Percentiles rank a stretch among this genome's conserved stretches.
Evolutionary conservation across 495 filamentous ascomycete species (phyloP).

Genomic region (Neurospora terricola): DNA sequence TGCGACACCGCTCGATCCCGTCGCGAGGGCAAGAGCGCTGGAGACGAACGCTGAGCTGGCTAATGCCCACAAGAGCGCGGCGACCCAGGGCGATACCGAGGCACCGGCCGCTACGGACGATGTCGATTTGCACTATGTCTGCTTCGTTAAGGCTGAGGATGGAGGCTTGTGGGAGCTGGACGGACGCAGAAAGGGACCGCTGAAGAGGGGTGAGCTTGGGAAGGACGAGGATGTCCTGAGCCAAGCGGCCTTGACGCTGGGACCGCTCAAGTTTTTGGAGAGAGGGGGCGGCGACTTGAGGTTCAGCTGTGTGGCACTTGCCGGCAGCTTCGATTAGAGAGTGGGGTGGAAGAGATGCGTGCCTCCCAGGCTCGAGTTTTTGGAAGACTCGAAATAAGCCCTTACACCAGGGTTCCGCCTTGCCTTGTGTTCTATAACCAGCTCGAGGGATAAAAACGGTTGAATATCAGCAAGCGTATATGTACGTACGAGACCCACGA

Average conservation of each 20-base stretch:
- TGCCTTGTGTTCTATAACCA: background rate
- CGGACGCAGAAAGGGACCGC: constrained; percentile 61
- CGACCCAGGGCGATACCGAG: constrained; percentile 58
- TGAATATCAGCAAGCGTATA: background rate
- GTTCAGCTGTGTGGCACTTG: constrained; percentile 66
- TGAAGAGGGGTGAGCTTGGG: constrained; percentile 46
- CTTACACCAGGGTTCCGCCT: background rate
- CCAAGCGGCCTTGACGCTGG: constrained; percentile 53
- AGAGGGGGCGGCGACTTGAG: constrained; percentile 56
- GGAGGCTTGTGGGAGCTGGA: constrained; percentile 78
- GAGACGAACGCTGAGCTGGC: constrained; percentile 65
- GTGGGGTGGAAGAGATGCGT: background rate
- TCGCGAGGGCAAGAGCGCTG: constrained; percentile 56
- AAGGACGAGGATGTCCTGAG: constrained; percentile 58
- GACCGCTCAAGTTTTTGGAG: constrained; percentile 52
- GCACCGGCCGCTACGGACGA: constrained; percentile 58
- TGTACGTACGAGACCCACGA: background rate
- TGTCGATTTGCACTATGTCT: constrained; percentile 75
- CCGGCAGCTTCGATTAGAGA: constrained; percentile 49
- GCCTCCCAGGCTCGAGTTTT: background rate
- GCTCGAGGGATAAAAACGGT: background rate
- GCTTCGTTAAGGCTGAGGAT: constrained; percentile 63
- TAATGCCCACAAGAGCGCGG: constrained; percentile 60
- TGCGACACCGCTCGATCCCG: constrained; percentile 42
- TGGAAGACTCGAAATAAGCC: background rate